Conservation (phyloP, 208 protist species). For the Trypanosoma melophagium region DNA sequence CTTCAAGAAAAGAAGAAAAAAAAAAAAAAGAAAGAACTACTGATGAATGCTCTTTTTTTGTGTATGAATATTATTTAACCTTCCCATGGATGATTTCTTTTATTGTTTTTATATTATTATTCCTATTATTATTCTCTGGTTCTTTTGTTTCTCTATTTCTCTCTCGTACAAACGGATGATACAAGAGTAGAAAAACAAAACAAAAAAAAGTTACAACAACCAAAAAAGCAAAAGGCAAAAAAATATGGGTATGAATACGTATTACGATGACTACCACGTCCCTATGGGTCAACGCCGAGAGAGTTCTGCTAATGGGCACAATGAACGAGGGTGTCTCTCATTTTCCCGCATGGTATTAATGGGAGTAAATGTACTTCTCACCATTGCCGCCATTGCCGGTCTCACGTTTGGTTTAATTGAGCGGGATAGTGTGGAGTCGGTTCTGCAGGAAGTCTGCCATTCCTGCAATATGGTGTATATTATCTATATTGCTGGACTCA, state of each 20-base stretch:
- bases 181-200: too few species aligned
- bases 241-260: not conserved
- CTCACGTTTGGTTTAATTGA: constrained; percentile 12
- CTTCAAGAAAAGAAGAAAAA: too few species aligned
- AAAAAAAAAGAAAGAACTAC: too few species aligned
- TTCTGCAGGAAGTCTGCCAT: constrained; percentile 11
- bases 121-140: too few species aligned
- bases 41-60: too few species aligned
- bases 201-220: not conserved
- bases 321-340: not conserved
- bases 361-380: constrained; percentile 2
- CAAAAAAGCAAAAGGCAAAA: not conserved
- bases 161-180: too few species aligned
- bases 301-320: too few species aligned
- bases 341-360: constrained; percentile 2
- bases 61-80: too few species aligned
- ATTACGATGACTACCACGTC: constrained; percentile 14
- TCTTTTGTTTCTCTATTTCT: too few species aligned
- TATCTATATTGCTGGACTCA: constrained; percentile 3
- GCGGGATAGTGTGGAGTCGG: constrained; percentile 2
- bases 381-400: not conserved
- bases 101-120: too few species aligned
- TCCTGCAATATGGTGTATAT: constrained; percentile 6
- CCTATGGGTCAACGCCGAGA: too few species aligned
- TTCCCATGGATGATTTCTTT: too few species aligned